Conservation (phyloP, 139 green algal species). For the Chlamydomonas sp. region DNA sequence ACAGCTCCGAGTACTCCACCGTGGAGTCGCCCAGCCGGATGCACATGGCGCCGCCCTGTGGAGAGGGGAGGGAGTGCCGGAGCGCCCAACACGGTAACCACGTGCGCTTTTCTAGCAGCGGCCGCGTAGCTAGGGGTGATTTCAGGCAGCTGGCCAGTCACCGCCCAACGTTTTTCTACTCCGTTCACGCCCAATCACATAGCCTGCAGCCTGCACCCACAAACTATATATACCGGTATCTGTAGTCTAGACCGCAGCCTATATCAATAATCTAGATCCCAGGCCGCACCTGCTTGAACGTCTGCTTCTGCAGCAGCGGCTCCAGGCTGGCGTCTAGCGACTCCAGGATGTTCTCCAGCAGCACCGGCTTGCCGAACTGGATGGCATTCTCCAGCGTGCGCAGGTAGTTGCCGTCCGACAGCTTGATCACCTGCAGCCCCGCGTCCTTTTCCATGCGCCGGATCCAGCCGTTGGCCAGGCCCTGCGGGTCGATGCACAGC, state of each 20-base stretch:
- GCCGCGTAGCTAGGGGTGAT: no score
- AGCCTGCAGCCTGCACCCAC: no score
- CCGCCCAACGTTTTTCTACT: no score
- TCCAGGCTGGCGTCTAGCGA: constrained; percentile 83
- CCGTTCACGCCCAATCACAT: no score
- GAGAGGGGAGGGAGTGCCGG: background rate
- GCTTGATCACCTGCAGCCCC: constrained; percentile 77
- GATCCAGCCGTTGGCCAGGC: constrained; percentile 89
- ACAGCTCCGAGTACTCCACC: constrained; percentile 83
- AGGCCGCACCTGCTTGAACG: constrained; percentile 75
- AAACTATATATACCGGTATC: background rate
- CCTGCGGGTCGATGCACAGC: constrained; percentile 88
- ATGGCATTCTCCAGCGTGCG: constrained; percentile 87
- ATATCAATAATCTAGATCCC: background rate
- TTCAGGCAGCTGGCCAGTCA: no score
- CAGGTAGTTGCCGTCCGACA: constrained; percentile 80
- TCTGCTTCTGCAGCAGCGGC: constrained; percentile 78
- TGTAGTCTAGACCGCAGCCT: background rate
- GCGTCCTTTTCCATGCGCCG: constrained; percentile 80
- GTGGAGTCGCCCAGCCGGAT: constrained; percentile 82
- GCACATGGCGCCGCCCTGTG: constrained; percentile 57
- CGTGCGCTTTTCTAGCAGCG: no score
- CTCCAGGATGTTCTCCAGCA: constrained; percentile 88
- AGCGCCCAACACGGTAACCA: no score
- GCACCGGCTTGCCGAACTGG: constrained; percentile 80